These are phyloP conservation scores for Obba rivulosa DNA, from an alignment of 768 basidiomycete genomes.

Conservation along the genomic window DNA sequence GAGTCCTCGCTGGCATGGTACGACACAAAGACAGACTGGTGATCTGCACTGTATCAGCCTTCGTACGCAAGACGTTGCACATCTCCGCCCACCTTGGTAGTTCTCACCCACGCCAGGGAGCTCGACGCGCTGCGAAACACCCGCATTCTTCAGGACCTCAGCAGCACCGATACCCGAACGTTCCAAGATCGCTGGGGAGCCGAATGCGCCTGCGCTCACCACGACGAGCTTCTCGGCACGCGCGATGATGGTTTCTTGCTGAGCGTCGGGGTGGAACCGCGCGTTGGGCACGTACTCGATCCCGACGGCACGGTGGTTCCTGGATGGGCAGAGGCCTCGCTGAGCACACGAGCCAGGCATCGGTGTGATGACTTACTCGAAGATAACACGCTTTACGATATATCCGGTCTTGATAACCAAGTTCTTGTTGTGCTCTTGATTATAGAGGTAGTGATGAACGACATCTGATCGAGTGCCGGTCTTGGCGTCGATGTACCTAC, in stretches of 20 bases:
- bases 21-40: conserved; percentile 8
- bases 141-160: conserved; percentile 24
- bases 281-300: conserved; percentile 31
- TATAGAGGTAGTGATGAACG: conserved; percentile 38
- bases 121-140: conserved; percentile 30
- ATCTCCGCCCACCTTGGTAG: conserved; percentile 22
- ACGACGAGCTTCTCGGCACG: conserved; percentile 33
- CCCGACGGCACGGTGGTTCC: conserved; percentile 32
- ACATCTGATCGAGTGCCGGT: conserved; percentile 57
- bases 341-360: background rate
- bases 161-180: conserved; percentile 41
- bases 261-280: conserved; percentile 15
- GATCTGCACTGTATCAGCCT: conserved; percentile 7
- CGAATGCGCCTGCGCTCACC: conserved; percentile 35
- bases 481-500: conserved; percentile 49
- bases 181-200: conserved; percentile 50
- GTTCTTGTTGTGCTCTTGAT: conserved; percentile 14
- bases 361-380: conserved; percentile 23
- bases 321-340: conserved; percentile 1
- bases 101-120: conserved; percentile 41
- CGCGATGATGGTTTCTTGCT: conserved; percentile 14
- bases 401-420: conserved; percentile 28
- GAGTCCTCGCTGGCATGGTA: conserved; percentile 11
- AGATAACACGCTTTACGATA: conserved; percentile 33
- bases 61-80: too few species aligned